Conservation (phyloP, 306 rosid genomes). For the Fragaria iinumae region DNA sequence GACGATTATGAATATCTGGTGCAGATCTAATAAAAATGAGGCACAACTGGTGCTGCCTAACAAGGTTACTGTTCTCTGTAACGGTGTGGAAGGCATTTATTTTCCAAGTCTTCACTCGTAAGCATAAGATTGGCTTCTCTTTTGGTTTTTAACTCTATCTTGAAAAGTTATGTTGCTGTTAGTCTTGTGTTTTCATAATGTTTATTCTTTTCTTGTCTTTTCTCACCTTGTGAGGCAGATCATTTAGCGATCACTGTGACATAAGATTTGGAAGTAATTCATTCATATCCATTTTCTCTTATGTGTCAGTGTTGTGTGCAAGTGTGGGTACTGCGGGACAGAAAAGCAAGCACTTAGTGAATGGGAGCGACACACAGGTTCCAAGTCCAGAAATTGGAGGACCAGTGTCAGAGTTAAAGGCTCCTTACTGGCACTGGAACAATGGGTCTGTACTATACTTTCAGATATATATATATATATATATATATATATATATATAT, state of each 20-base stretch:
- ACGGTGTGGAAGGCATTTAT: conserved; percentile 87
- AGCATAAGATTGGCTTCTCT: conserved; percentile 29
- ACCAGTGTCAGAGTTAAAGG: conserved; percentile 85
- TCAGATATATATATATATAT: neutral
- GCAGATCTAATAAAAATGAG: conserved; percentile 56
- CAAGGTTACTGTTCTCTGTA: conserved; percentile 93
- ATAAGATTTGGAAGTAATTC: conserved; percentile 6
- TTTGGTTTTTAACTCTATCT: neutral
- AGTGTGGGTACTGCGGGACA: conserved; percentile 84
- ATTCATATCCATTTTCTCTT: conserved; percentile 15
- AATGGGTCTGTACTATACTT: conserved; percentile 74
- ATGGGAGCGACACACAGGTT: conserved; percentile 96
- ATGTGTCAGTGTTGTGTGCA: conserved; percentile 86
- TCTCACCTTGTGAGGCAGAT: neutral
- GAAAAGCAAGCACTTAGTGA: conserved; percentile 97
- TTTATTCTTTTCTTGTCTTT: neutral
- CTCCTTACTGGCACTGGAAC: conserved; percentile 92
- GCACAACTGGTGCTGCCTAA: conserved; percentile 61
- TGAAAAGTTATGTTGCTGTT: neutral
- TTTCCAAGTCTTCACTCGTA: conserved; percentile 98
- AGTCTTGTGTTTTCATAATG: conserved; percentile 9
- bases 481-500: no score
- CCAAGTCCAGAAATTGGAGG: conserved; percentile 91
- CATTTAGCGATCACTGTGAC: neutral
- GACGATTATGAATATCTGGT: conserved; percentile 26